Conservation (phyloP, 2,329 filamentous ascomycete genomes). For the Sarocladiaceae sp. region DNA sequence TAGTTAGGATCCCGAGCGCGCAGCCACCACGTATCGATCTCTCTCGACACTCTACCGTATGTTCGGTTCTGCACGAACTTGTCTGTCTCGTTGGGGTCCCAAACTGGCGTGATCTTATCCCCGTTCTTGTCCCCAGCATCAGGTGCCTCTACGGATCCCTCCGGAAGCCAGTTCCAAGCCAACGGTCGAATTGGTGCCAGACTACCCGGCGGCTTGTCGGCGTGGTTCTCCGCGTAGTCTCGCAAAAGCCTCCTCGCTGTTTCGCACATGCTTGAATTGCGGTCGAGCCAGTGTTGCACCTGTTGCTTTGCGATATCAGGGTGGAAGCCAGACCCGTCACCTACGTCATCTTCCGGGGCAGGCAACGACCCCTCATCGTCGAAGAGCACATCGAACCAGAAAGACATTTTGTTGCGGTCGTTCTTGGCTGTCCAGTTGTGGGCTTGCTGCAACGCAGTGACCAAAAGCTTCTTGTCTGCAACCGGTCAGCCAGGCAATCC, state of each 20-base stretch:
- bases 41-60: slow-evolving; percentile 56
- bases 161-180: slow-evolving; percentile 50
- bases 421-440: slow-evolving; percentile 66
- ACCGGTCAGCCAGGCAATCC: background rate
- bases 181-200: slow-evolving; percentile 44
- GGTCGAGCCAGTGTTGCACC: slow-evolving; percentile 55
- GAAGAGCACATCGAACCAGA: slow-evolving; percentile 61
- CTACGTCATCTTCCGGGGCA: slow-evolving; percentile 44
- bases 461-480: slow-evolving; percentile 59
- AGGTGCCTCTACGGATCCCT: slow-evolving; percentile 23
- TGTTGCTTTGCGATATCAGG: slow-evolving; percentile 53
- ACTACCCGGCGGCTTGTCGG: slow-evolving; percentile 42
- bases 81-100: slow-evolving; percentile 45
- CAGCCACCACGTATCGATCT: slow-evolving; percentile 61
- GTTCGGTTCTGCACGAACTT: slow-evolving; percentile 53
- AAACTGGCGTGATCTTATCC: slow-evolving; percentile 39
- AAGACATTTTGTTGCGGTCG: slow-evolving; percentile 63
- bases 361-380: slow-evolving; percentile 46
- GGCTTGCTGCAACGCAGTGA: slow-evolving; percentile 59
- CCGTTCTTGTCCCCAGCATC: slow-evolving; percentile 30
- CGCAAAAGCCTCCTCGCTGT: slow-evolving; percentile 47
- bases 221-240: slow-evolving; percentile 46
- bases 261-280: slow-evolving; percentile 53
- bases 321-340: slow-evolving; percentile 46
- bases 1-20: slow-evolving; percentile 54